Conservation (phyloP, 345 rosid species). For the thale cress (Arabidopsis thaliana) region DNA sequence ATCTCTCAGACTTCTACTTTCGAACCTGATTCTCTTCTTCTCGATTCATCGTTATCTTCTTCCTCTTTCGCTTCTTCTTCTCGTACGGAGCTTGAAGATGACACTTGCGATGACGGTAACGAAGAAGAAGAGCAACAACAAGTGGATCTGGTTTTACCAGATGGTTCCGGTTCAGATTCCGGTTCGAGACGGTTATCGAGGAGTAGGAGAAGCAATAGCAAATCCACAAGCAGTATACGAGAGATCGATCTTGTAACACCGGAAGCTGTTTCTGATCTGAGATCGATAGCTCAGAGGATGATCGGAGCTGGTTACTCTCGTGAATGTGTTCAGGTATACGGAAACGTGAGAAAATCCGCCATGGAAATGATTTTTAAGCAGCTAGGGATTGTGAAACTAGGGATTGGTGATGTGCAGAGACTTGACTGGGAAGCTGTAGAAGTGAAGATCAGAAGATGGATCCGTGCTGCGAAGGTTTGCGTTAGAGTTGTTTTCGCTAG, state of each 20-base stretch:
- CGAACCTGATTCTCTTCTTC: constrained; percentile 58
- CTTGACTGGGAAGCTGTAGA: constrained; percentile 84
- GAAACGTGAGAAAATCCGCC: constrained; percentile 76
- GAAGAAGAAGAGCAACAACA: constrained; percentile 2
- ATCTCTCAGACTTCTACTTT: constrained; percentile 61
- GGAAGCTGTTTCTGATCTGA: constrained; percentile 46
- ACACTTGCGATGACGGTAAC: neutral
- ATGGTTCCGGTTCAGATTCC: constrained; percentile 23
- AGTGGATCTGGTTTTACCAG: constrained; percentile 37
- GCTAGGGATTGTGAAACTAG: constrained; percentile 79
- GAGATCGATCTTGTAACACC: constrained; percentile 44
- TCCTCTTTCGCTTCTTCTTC: constrained; percentile 46
- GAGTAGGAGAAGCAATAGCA: constrained; percentile 37
- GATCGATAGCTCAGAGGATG: constrained; percentile 42
- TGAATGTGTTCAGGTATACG: constrained; percentile 60
- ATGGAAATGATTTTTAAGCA: constrained; percentile 70
- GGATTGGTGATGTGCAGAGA: constrained; percentile 89
- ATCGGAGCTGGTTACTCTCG: constrained; percentile 39
- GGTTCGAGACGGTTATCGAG: constrained; percentile 47
- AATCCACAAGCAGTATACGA: constrained; percentile 43
- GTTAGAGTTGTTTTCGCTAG: constrained; percentile 80
- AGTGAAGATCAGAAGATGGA: constrained; percentile 84
- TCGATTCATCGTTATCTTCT: constrained; percentile 37
- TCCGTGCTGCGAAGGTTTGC: constrained; percentile 82
- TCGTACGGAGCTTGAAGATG: constrained; percentile 44